Evolutionary conservation across 2,329 filamentous ascomycete species (phyloP).

Genomic region (Microdochium paspali): DNA sequence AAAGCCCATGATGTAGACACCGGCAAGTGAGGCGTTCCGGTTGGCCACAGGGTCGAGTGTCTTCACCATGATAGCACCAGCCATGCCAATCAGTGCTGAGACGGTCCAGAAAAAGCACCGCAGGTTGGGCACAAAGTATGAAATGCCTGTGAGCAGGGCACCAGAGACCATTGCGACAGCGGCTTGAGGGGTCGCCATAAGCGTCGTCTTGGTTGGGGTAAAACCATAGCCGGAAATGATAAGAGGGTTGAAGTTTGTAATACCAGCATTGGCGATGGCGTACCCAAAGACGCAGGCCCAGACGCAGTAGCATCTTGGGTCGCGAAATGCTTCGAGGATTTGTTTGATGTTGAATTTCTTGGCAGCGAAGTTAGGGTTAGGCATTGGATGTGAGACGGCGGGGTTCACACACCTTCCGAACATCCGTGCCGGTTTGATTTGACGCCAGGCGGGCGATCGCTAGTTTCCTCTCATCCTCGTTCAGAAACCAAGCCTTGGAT

Average conservation of each 20-base stretch:
- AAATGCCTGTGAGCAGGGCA: conserved; percentile 11
- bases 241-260: conserved; percentile 50
- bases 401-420: background rate
- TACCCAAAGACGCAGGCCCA: conserved; percentile 38
- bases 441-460: conserved; percentile 5
- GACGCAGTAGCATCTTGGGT: conserved; percentile 9
- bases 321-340: conserved; percentile 10
- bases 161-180: conserved; percentile 19
- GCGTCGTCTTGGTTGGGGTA: conserved; percentile 13
- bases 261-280: conserved; percentile 58
- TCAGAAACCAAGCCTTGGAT: conserved; percentile 12
- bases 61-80: conserved; percentile 28
- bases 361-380: background rate
- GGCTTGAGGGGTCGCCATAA: conserved; percentile 21
- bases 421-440: conserved; percentile 5
- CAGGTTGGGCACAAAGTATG: conserved; percentile 16
- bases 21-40: conserved; percentile 41
- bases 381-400: background rate
- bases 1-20: conserved; percentile 42
- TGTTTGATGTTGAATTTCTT: conserved; percentile 9
- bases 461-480: conserved; percentile 8
- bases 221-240: conserved; percentile 41
- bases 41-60: conserved; percentile 26
- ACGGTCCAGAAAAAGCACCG: conserved; percentile 34
- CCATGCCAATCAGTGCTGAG: conserved; percentile 50